Percentiles rank a stretch among this genome's conserved stretches.
Evolutionary conservation across 495 filamentous ascomycete species (phyloP).

Genomic region (Bathelium albidoporum): DNA sequence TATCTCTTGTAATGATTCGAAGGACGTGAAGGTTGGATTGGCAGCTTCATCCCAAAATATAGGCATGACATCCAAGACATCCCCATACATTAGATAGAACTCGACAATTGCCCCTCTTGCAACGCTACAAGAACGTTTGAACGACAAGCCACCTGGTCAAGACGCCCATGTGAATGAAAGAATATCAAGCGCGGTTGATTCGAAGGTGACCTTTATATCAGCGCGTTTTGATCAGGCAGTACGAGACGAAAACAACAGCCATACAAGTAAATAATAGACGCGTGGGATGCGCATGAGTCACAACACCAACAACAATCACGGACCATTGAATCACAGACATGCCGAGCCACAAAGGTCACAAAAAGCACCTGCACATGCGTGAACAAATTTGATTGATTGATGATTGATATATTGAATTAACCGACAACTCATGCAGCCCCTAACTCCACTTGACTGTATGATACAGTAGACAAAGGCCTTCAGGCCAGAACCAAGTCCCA

Average conservation of each 20-base stretch:
- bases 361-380: neutral
- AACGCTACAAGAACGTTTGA: neutral
- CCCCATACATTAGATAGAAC: neutral
- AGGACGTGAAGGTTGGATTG: neutral
- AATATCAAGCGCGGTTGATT: no score
- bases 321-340: neutral
- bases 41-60: neutral
- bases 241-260: no score
- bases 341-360: neutral
- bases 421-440: neutral
- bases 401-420: neutral
- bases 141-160: no score
- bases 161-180: no score
- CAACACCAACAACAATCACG: neutral
- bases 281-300: neutral
- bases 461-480: neutral
- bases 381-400: neutral
- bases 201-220: no score
- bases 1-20: neutral
- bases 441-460: slow-evolving; percentile 5
- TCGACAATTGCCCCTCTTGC: neutral
- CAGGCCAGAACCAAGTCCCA: slow-evolving; percentile 1
- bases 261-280: no score
- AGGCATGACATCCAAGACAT: neutral
- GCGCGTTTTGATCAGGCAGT: no score